Evolutionary conservation across 208 protist genomes (phyloP).

Genomic region (Phytomonas sp.): DNA sequence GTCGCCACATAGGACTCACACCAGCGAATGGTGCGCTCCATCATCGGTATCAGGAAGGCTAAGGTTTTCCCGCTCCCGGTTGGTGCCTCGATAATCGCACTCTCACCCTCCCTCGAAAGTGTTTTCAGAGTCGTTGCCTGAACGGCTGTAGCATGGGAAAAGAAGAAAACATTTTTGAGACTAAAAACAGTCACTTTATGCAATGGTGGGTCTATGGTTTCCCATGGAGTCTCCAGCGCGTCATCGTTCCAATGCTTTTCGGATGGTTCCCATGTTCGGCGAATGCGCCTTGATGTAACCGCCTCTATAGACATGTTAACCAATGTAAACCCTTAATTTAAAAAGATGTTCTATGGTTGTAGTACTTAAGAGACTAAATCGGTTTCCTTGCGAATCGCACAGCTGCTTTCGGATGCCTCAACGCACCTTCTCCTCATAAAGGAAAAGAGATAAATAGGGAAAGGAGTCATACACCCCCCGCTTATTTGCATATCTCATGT

Average conservation of each 20-base stretch:
- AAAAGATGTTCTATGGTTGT: background rate
- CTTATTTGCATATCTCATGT: background rate
- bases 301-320: slow-evolving; percentile 40
- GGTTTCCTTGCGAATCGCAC: background rate
- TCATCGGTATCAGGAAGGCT: slow-evolving; percentile 87
- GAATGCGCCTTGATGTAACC: slow-evolving; percentile 55
- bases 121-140: slow-evolving; percentile 61
- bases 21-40: slow-evolving; percentile 64
- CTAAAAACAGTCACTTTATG: slow-evolving; percentile 71
- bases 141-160: slow-evolving; percentile 86
- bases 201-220: slow-evolving; percentile 56
- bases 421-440: background rate
- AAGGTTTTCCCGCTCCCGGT: slow-evolving; percentile 98
- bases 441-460: background rate
- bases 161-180: slow-evolving; percentile 86
- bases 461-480: background rate
- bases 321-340: background rate
- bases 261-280: slow-evolving; percentile 74
- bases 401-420: background rate
- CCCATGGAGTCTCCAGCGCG: slow-evolving; percentile 73
- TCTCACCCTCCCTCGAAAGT: slow-evolving; percentile 36
- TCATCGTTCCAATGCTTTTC: slow-evolving; percentile 79
- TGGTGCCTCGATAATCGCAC: slow-evolving; percentile 91
- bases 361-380: background rate
- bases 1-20: slow-evolving; percentile 40